A percentile compares a stretch with the other conserved stretches of the same genome.
phyloP scores from a whole-genome alignment of 805 yeast species.

The Schwanniomyces yamadae region DNA sequence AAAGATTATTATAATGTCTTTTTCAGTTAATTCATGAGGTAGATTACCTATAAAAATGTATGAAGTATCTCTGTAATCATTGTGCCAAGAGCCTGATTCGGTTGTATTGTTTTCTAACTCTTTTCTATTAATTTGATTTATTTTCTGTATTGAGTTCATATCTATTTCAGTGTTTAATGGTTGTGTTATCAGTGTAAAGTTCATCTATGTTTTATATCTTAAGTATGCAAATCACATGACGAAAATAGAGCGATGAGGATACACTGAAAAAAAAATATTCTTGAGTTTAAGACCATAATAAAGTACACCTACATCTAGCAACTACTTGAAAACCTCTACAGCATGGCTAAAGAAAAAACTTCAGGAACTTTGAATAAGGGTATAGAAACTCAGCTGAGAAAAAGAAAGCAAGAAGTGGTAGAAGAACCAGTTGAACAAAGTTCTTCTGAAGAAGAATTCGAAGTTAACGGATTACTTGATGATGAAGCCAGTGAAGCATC shows the following conservation, averaged over 20 bases:
- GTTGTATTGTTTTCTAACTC: constrained; percentile 65
- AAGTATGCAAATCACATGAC: neutral
- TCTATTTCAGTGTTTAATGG: neutral
- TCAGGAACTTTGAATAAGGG: constrained; percentile 4
- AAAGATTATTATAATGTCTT: constrained; percentile 73
- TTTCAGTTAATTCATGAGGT: constrained; percentile 63
- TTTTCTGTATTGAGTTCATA: constrained; percentile 42
- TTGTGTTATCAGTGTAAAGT: too few species aligned
- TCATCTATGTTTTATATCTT: neutral
- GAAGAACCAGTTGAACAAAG: constrained; percentile 18
- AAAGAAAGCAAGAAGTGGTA: constrained; percentile 16
- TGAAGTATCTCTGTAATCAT: constrained; percentile 73
- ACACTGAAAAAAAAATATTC: constrained; percentile 1
- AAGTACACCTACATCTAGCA: neutral
- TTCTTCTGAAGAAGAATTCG: constrained; percentile 30
- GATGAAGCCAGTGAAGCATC: constrained; percentile 39
- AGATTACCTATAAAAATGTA: constrained; percentile 77
- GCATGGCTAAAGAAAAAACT: constrained; percentile 8
- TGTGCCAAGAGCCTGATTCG: constrained; percentile 81
- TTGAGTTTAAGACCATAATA: neutral
- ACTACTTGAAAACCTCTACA: neutral
- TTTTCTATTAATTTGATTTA: constrained; percentile 58
- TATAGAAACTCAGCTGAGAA: constrained; percentile 8
- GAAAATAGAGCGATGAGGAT: constrained; percentile 1
- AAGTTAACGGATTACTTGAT: constrained; percentile 41